Conservation (phyloP, 2,329 filamentous ascomycete species). For the Fusarium sp. region DNA sequence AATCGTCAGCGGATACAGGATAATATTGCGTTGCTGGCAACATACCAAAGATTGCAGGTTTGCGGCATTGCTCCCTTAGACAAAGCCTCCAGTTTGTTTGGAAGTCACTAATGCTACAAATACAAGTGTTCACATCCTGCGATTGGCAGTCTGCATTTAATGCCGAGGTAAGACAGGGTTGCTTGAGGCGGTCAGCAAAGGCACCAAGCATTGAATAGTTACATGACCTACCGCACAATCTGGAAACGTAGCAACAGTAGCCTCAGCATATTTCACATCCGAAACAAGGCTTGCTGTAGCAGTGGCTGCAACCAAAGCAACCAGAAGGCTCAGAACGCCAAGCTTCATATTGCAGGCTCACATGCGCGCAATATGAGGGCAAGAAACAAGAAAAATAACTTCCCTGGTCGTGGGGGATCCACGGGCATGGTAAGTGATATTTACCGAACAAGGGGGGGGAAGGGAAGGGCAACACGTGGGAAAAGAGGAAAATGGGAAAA, state of each 20-base stretch:
- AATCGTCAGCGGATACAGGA: not conserved
- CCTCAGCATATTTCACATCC: not conserved
- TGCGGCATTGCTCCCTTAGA: not conserved
- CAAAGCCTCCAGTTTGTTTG: not conserved
- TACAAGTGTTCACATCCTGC: slow-evolving; percentile 1
- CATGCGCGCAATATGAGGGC: not conserved
- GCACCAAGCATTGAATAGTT: not conserved
- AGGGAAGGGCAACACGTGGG: not conserved
- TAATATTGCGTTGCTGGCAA: not conserved
- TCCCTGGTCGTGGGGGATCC: not conserved
- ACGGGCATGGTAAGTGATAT: not conserved
- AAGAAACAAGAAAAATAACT: not conserved
- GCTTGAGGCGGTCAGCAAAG: not conserved
- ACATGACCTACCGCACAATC: not conserved
- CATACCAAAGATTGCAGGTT: slow-evolving; percentile 6
- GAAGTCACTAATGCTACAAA: not conserved
- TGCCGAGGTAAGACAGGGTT: not conserved
- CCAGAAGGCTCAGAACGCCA: not conserved
- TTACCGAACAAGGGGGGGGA: not conserved
- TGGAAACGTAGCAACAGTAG: not conserved
- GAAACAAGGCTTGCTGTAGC: not conserved
- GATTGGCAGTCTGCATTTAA: not conserved
- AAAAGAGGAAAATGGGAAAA: not conserved
- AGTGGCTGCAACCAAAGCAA: not conserved
- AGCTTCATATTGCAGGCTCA: not conserved